Base-by-base conservation (phyloP, 228 moss, liverwort and hornwort genomes). In the Sphagnum magellanicum region DNA sequence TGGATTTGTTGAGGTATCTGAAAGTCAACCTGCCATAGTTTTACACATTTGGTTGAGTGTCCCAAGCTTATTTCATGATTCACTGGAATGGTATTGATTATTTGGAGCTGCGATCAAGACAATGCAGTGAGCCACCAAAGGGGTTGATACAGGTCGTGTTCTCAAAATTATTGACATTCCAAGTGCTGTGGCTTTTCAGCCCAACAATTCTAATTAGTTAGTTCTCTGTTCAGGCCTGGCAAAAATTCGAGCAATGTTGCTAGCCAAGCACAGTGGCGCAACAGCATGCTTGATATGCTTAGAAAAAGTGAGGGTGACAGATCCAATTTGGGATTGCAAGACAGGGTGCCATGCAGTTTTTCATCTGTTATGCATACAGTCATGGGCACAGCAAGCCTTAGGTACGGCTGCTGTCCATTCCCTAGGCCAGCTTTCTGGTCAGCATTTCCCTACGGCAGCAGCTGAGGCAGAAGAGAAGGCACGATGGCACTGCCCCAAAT, bases 401-500 rank as follows among this genome's bases (percentile, higher is more conserved):
- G 80, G 86, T 60, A 83, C 92, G 32, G 83, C 92, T 74, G 92
- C 92, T 62, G 75, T 81, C 71, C 84, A 90, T 65, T 81, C 87
- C 50, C 83, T 88, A 6, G 86, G 79, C 53, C 81, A 86, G 64
- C 74, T 94, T 47, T 89, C 93, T 9, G 74, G 87, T 14, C 87
- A 87, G 53, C 89, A 85, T 77, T 94, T 94, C 57, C 93, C 91
- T 63, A 81, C 75, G 47, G 94, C 90, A 10, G 92, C 84, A 69
- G 83, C 87, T 69, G 85, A 90, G 52, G 83, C 81, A 12, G 83
- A 80, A 64, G 80, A 83, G 62, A 87, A 85, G 50, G 79, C 83
- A 15, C 87, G 90, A 71, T 95, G 95, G 95, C 85, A 95, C 49
- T 95, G 95, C 53, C 95, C 95, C 4, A 95, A 95, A 70, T 95